A percentile compares a stretch with the other conserved stretches of the same genome.
Evolutionary conservation across 371 early-diverging fungal genomes (phyloP).

Genomic region (Fennellomyces sp.): DNA sequence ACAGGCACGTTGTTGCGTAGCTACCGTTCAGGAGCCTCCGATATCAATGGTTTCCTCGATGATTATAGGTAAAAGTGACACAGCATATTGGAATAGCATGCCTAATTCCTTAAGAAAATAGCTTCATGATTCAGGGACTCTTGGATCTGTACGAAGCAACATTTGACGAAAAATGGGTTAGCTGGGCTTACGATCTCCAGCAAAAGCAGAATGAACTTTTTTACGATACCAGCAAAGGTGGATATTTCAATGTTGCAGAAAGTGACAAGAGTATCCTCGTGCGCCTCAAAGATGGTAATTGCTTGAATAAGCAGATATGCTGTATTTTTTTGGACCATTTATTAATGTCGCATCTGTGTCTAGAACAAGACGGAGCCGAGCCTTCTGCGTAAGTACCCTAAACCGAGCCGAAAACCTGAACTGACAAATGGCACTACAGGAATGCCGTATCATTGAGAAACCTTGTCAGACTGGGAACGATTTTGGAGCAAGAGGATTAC

Average conservation of each 20-base stretch:
- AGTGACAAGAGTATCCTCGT: constrained; percentile 50
- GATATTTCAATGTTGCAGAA: constrained; percentile 53
- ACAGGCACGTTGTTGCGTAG: constrained; percentile 42
- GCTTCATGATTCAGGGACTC: constrained; percentile 49
- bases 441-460: constrained; percentile 50
- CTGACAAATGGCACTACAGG: constrained; percentile 12
- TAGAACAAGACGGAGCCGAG: constrained; percentile 72
- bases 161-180: constrained; percentile 56
- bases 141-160: constrained; percentile 63
- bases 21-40: constrained; percentile 52
- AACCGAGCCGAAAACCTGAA: neutral
- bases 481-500: constrained; percentile 29
- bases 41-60: constrained; percentile 58
- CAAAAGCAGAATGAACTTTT: constrained; percentile 57
- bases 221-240: constrained; percentile 57
- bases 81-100: neutral
- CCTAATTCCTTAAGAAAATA: neutral
- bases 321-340: neutral
- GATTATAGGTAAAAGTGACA: constrained; percentile 57
- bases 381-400: constrained; percentile 53
- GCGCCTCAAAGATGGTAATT: constrained; percentile 64
- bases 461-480: constrained; percentile 38
- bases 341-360: neutral
- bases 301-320: neutral
- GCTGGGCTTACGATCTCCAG: constrained; percentile 64